Conservation (phyloP, 208 protist genomes). For the Wallacemonas sp. region DNA sequence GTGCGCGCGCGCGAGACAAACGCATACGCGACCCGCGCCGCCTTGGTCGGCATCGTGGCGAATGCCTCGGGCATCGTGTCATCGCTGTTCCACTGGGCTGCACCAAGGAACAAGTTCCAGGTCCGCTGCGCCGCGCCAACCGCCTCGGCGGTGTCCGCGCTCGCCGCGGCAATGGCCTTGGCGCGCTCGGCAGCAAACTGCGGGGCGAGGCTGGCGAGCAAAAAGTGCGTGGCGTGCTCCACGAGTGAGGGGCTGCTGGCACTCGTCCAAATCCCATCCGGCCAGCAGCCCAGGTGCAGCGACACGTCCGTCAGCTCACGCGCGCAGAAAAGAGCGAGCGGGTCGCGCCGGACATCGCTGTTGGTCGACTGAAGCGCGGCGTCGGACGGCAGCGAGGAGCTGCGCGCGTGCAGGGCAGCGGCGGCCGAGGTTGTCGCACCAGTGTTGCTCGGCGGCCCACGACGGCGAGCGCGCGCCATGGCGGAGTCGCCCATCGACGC, state of each 20-base stretch:
- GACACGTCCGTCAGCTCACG: slow-evolving; percentile 25
- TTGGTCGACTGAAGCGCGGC: not conserved
- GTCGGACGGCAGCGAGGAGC: not conserved
- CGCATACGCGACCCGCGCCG: slow-evolving; percentile 44
- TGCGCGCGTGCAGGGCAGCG: not conserved
- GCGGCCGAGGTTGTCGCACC: not conserved
- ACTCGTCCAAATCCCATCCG: slow-evolving; percentile 20
- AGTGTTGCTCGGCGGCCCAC: not conserved
- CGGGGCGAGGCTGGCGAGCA: slow-evolving; percentile 17
- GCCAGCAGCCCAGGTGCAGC: slow-evolving; percentile 33
- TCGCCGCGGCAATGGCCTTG: slow-evolving; percentile 6
- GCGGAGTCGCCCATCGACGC: not conserved
- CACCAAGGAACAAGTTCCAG: slow-evolving; percentile 43
- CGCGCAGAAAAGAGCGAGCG: slow-evolving; percentile 22
- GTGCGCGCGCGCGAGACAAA: slow-evolving; percentile 41
- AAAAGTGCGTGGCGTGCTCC: slow-evolving; percentile 36
- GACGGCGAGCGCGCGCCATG: slow-evolving; percentile 4
- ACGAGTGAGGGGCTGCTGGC: slow-evolving; percentile 20
- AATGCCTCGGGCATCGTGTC: slow-evolving; percentile 19
- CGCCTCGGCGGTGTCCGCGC: not conserved
- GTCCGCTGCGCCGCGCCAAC: slow-evolving; percentile 21
- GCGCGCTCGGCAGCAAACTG: slow-evolving; percentile 22
- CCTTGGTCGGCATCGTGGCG: slow-evolving; percentile 9
- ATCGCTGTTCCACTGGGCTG: slow-evolving; percentile 46
- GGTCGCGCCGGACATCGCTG: not conserved